Conservation (phyloP, 2,329 filamentous ascomycete species). For the Paracoccidioides brasiliensis region DNA sequence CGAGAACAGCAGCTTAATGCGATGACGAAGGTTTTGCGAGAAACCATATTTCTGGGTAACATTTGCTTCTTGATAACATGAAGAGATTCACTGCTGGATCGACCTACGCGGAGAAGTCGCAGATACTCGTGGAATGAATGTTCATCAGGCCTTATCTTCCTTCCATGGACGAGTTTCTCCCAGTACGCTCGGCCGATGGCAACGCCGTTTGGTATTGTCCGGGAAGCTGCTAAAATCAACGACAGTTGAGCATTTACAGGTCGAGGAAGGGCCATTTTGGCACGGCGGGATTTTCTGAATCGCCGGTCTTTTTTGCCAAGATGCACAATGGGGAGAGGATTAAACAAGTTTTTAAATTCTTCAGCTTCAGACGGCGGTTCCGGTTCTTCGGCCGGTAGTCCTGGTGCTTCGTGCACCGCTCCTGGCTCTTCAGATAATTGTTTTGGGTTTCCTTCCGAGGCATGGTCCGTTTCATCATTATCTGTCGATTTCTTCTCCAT, state of each 20-base stretch:
- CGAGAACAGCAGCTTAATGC: constrained; percentile 61
- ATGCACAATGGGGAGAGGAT: constrained; percentile 16
- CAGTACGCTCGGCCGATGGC: constrained; percentile 63
- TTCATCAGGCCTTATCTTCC: constrained; percentile 52
- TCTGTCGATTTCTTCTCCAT: not conserved
- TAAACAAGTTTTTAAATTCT: constrained; percentile 17
- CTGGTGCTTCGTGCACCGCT: not conserved
- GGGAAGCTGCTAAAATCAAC: constrained; percentile 52
- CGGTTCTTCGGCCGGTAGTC: not conserved
- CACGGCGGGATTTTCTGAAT: not conserved
- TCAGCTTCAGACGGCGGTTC: not conserved
- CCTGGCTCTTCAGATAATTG: not conserved
- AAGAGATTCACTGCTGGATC: constrained; percentile 50
- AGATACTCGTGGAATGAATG: constrained; percentile 59
- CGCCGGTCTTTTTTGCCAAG: not conserved
- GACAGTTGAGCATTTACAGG: constrained; percentile 50
- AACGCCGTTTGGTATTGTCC: constrained; percentile 44
- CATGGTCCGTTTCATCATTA: not conserved
- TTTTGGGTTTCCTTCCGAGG: not conserved
- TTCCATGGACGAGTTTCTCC: constrained; percentile 47
- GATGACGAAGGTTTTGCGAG: constrained; percentile 49
- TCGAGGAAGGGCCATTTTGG: constrained; percentile 25
- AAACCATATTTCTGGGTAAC: constrained; percentile 35
- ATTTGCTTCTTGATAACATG: constrained; percentile 41
- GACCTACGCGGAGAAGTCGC: constrained; percentile 50